Evolutionary conservation across 202 grass and related monocot genomes (phyloP).

Genomic region (Digitaria exilis): DNA sequence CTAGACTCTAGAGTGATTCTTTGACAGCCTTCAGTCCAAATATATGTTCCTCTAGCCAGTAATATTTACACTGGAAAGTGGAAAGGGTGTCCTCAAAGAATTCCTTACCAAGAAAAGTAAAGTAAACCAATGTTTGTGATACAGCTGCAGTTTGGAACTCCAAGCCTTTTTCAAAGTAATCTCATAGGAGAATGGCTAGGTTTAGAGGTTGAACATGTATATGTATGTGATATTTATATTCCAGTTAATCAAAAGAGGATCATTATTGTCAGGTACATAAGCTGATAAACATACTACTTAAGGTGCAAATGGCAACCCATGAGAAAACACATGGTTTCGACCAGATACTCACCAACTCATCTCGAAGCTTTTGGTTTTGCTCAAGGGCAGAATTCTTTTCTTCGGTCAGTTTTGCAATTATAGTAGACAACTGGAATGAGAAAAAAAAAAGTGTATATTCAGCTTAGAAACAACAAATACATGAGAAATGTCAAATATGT

Average conservation of each 20-base stretch:
- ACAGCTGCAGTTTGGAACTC: constrained; percentile 14
- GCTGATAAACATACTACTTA: neutral
- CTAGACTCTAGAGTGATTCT: neutral
- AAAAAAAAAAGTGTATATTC: constrained; percentile 3
- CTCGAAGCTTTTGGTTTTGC: constrained; percentile 69
- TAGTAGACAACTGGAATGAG: constrained; percentile 51
- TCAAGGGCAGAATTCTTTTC: constrained; percentile 81
- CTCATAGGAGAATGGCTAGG: neutral
- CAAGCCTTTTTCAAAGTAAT: constrained; percentile 17
- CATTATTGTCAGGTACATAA: constrained; percentile 3
- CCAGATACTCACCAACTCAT: constrained; percentile 74
- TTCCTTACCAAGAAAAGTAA: neutral
- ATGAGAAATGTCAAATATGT: neutral
- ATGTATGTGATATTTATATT: neutral
- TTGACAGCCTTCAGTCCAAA: neutral
- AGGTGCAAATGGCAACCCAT: neutral
- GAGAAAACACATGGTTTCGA: constrained; percentile 4
- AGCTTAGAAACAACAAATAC: constrained; percentile 8
- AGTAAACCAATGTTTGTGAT: constrained; percentile 14
- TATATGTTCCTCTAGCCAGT: neutral
- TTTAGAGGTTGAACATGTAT: constrained; percentile 2
- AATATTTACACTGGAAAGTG: too few species aligned
- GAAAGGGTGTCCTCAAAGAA: too few species aligned
- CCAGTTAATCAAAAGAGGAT: neutral
- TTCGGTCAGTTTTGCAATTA: constrained; percentile 68